Evolutionary conservation across 352 stramenopile genomes (phyloP).

Genomic region (Pythium brachiatum): DNA sequence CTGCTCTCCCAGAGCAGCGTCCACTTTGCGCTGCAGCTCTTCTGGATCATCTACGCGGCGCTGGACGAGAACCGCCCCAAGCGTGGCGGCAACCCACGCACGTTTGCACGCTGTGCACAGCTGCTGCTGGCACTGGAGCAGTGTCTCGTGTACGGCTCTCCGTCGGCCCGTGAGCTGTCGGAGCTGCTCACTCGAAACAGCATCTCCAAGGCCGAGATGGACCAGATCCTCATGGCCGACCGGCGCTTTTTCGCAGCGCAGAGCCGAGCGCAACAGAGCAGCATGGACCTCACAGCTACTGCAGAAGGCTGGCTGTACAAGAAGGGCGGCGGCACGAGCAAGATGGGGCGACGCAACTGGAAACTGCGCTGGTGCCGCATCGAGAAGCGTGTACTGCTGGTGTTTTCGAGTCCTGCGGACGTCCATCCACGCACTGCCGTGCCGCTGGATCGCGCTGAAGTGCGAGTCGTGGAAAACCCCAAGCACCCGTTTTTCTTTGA

Average conservation of each 20-base stretch:
- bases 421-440: conserved; percentile 60
- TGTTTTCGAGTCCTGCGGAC: conserved; percentile 56
- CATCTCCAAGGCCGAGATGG: conserved; percentile 69
- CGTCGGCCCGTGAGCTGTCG: conserved; percentile 46
- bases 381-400: conserved; percentile 69
- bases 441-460: conserved; percentile 55
- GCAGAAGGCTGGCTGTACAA: conserved; percentile 71
- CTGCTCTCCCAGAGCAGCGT: conserved; percentile 71
- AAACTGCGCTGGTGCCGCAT: conserved; percentile 72
- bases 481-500: conserved; percentile 82
- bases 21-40: conserved; percentile 81
- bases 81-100: conserved; percentile 53
- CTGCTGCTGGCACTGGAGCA: conserved; percentile 77
- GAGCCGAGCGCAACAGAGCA: conserved; percentile 29
- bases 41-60: conserved; percentile 81
- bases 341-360: conserved; percentile 78
- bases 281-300: background rate
- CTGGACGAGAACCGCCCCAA: conserved; percentile 81
- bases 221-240: conserved; percentile 68
- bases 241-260: conserved; percentile 72
- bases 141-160: conserved; percentile 76
- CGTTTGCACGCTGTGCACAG: conserved; percentile 66
- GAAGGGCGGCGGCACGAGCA: conserved; percentile 74
- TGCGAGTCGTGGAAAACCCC: conserved; percentile 64
- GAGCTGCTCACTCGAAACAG: conserved; percentile 59